Evolutionary conservation across 208 protist genomes (phyloP).

Genomic region (Naegleria lovaniensis): DNA sequence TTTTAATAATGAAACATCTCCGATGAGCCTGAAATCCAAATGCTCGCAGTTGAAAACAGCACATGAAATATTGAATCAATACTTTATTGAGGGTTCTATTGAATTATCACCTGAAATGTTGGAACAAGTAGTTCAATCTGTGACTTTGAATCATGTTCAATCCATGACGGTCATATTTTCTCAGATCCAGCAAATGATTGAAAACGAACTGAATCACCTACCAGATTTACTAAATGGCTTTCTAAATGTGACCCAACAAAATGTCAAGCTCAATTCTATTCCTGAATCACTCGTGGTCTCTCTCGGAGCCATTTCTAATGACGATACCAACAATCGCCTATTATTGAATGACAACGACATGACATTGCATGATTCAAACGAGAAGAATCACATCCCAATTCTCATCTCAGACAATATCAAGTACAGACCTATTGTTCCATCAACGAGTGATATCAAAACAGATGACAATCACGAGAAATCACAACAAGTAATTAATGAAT

Average conservation of each 20-base stretch:
- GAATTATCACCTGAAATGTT: not conserved
- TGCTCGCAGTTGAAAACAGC: not conserved
- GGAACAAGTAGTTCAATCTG: not conserved
- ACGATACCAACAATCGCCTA: too few species aligned
- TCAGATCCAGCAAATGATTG: not conserved
- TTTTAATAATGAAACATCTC: too few species aligned
- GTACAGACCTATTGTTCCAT: too few species aligned
- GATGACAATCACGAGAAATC: too few species aligned
- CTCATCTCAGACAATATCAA: too few species aligned
- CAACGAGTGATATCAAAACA: too few species aligned
- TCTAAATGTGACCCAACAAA: not conserved
- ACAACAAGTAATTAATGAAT: not conserved
- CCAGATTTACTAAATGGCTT: not conserved
- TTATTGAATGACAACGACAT: too few species aligned
- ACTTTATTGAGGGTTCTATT: not conserved
- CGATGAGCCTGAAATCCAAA: too few species aligned
- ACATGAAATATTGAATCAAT: not conserved
- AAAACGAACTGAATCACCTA: not conserved
- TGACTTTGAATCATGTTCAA: not conserved
- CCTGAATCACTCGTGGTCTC: too few species aligned
- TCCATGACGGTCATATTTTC: not conserved
- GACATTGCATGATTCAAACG: too few species aligned
- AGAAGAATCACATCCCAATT: too few species aligned
- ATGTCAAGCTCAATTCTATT: not conserved
- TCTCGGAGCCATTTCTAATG: too few species aligned